Evolutionary conservation across 2,329 filamentous ascomycete genomes (phyloP), one percentile per base, ranked within the genome.

Genomic region (Chrysoporthe austroafricana): DNA sequence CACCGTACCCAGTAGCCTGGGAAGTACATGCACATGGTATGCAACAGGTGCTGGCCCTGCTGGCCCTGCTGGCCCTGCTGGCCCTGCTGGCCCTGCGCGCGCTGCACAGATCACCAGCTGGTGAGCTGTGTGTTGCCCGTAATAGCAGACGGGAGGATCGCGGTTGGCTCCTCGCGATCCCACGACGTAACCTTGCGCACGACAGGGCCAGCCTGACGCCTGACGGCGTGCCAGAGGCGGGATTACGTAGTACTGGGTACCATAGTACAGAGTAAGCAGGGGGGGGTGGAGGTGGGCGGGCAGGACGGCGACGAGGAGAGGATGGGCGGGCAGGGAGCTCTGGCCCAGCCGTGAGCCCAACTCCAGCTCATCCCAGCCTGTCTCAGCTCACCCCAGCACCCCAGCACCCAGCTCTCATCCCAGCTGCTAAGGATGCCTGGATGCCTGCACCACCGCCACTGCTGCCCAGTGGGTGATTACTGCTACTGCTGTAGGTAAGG

Each of bases 121-220:
- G 32, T 54, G 50, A 32, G 50, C 50, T 54, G 13, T 26, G 44
- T 50, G 34, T 52, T 54, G 44, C 62, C 59, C 52, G 64, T 61
- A 61, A 64, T 67, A 61, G 62, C 62, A 56, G 62, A 59, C 46
- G 66, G 66, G 65, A 68, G 66, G 62, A 68, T 64, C 34, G 60
- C 62, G 54, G 56, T 61, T 65, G 66, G 66, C 57, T 65, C 62
- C 62, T 60, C n/a, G 18, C 16, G 18, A 57, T 57, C 54, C 54
- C 54, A 57, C 54, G 34, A 54, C 54, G 54, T 57, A 54, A 54
- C 32, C 50, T 54, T 54, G 50, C 48, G 3, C 48, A 52, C 26
- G 48, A 32, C 21, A 21, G 2, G 26, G 9, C 26, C 9, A 32
- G 48, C 36, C 9, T 39, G 26, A 26, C 26, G 26, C 26, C 26